A percentile compares a stretch with the other conserved stretches of the same genome.
These are phyloP conservation scores for Phytophthora chlamydospora DNA, from an alignment of 352 stramenopile genomes.

Conservation along the genomic window DNA sequence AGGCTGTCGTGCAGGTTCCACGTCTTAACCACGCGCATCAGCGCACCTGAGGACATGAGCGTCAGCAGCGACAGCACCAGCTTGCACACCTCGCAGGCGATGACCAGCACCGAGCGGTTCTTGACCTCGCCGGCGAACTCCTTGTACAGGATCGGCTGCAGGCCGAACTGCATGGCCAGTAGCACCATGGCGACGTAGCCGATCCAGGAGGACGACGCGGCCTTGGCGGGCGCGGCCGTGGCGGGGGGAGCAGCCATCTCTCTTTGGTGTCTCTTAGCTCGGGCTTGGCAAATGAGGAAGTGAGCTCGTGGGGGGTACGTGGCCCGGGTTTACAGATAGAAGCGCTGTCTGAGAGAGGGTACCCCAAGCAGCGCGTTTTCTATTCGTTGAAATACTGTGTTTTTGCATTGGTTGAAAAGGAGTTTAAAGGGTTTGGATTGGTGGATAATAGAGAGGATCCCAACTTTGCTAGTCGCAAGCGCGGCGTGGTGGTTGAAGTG, in stretches of 20 bases:
- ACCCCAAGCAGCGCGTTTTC: no score
- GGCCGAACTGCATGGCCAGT: slow-evolving; percentile 80
- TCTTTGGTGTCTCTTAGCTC: slow-evolving; percentile 5
- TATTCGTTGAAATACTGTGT: no score
- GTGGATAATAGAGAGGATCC: not conserved
- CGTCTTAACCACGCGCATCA: slow-evolving; percentile 45
- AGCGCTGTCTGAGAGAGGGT: no score
- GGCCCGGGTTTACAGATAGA: not conserved
- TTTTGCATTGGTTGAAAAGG: slow-evolving; percentile 16
- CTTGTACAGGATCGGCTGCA: slow-evolving; percentile 87
- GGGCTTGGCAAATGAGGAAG: slow-evolving; percentile 22
- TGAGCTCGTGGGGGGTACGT: slow-evolving; percentile 15
- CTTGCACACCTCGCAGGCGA: slow-evolving; percentile 79
- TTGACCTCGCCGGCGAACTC: slow-evolving; percentile 64
- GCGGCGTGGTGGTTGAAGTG: slow-evolving; percentile 31
- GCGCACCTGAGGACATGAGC: slow-evolving; percentile 44
- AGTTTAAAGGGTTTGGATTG: not conserved
- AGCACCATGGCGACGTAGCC: slow-evolving; percentile 65
- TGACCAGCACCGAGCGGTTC: slow-evolving; percentile 72
- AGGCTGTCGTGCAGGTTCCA: slow-evolving; percentile 70
- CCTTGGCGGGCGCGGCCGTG: slow-evolving; percentile 1
- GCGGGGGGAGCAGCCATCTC: slow-evolving; percentile 10
- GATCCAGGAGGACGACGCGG: slow-evolving; percentile 26
- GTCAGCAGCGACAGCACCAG: slow-evolving; percentile 60
- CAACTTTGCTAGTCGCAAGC: slow-evolving; percentile 34